Base-by-base conservation (phyloP, 2,329 filamentous ascomycete species). In the Bertia moriformis region DNA sequence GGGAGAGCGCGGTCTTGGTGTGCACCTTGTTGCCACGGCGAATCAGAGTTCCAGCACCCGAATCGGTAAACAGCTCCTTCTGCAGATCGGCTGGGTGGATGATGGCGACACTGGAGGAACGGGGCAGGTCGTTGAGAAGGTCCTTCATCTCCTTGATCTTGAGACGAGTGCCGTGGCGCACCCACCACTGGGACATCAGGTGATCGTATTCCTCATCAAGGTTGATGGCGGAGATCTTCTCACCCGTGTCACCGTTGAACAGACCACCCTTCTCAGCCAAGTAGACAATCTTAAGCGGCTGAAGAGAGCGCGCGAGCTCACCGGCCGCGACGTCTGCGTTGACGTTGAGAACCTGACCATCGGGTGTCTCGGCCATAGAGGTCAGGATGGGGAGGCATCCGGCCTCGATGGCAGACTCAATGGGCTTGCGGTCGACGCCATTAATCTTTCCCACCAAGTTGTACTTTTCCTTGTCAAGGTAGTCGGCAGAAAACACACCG, bases 131-230 rank as follows among this genome's bases (percentile, higher is more conserved):
- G 49, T 86, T 84, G 39, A 98, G 66, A 19, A 98, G 72, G 42
- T 93, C 87, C 69, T 94, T 93, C 63, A 93, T 93, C 65, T 98
- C 87, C 63, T 83, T 85, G 60, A 98, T 96, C 78, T 98, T 98
- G 46, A 96, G 71, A 45, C 88, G 76, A 27, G 89, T 96, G 45
- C 91, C 91, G 56, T 91, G 93, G 54, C 85, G 79, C 59, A 93
- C 91, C 91, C 89, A 98, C 49, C 83, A 77, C 62, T 95, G 86
- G 41, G 77, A 71, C 86, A 96, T 94, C 52, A 95, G 72, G 53
- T 84, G 72, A 42, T 93, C 86, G 52, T 84, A 96, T 63, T 98
- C 91, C 61, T 93, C 88, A 55, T 98, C 91, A 42, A 98, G 69
- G 63, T 96, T 96, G 63, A 96, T 96, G 43, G 83, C 84, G 4